Evolutionary conservation across 2,329 filamentous ascomycete genomes (phyloP).

Genomic region (Stachybotrys chartarum): DNA sequence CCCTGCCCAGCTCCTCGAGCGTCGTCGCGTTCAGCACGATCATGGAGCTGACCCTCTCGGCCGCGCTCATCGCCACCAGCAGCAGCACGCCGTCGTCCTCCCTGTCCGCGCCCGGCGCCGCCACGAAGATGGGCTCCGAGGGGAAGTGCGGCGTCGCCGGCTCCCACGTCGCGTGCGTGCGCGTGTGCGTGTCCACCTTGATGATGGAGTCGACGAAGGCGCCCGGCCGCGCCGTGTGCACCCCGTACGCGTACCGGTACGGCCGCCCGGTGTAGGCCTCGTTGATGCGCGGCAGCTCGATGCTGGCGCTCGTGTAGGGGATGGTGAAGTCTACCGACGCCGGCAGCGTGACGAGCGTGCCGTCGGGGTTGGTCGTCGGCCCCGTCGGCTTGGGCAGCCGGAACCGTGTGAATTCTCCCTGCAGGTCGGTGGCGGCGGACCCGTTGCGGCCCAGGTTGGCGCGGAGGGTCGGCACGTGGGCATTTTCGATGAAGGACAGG

Average conservation of each 20-base stretch:
- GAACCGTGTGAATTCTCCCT: constrained; percentile 4
- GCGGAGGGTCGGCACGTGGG: constrained; percentile 1
- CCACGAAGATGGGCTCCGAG: constrained; percentile 6
- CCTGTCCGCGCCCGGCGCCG: background rate
- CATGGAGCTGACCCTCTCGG: constrained; percentile 3
- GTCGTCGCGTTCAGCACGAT: constrained; percentile 3
- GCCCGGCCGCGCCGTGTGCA: constrained; percentile 2
- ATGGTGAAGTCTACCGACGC: constrained; percentile 4
- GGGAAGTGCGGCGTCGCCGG: constrained; percentile 2
- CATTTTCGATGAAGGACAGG: constrained; percentile 1
- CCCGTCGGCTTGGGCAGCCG: constrained; percentile 2
- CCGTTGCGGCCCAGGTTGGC: constrained; percentile 5
- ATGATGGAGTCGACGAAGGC: constrained; percentile 7
- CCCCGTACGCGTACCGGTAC: constrained; percentile 5
- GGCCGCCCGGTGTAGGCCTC: background rate
- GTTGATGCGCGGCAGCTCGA: constrained; percentile 6
- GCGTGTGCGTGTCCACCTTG: constrained; percentile 6
- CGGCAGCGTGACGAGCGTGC: constrained; percentile 1
- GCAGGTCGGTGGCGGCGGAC: constrained; percentile 1
- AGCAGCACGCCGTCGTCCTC: constrained; percentile 5
- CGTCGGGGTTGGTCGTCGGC: background rate
- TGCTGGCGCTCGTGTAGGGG: constrained; percentile 1
- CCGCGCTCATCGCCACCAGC: constrained; percentile 3
- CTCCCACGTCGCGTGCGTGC: constrained; percentile 1
- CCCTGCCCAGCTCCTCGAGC: constrained; percentile 4